Conservation (phyloP, 2,329 filamentous ascomycete species). For the Aureobasidium namibiae region DNA sequence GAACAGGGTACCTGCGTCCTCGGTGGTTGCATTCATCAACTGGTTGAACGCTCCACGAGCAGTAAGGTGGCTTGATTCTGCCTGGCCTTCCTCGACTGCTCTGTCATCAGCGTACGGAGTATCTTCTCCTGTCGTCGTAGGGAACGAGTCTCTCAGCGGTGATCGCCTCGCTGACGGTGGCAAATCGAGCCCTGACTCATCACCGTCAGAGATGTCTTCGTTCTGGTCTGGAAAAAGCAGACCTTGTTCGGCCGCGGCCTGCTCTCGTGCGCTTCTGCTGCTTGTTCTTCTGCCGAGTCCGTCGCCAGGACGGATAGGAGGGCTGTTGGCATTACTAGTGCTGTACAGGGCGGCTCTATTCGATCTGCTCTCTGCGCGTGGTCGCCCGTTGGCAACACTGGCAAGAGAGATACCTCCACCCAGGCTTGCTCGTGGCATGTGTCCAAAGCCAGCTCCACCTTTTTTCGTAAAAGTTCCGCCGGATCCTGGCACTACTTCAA, state of each 20-base stretch:
- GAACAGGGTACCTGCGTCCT: slow-evolving; percentile 86
- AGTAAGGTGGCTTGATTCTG: slow-evolving; percentile 39
- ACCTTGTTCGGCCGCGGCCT: slow-evolving; percentile 42
- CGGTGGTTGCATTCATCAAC: slow-evolving; percentile 65
- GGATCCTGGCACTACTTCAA: slow-evolving; percentile 60
- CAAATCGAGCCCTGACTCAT: slow-evolving; percentile 49
- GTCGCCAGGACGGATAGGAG: slow-evolving; percentile 33
- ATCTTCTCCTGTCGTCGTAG: slow-evolving; percentile 16
- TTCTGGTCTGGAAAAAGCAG: slow-evolving; percentile 41
- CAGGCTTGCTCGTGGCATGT: slow-evolving; percentile 53
- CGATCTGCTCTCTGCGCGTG: slow-evolving; percentile 20
- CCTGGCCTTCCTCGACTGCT: slow-evolving; percentile 17
- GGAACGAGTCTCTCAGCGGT: slow-evolving; percentile 21
- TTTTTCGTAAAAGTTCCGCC: slow-evolving; percentile 73
- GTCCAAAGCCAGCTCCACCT: slow-evolving; percentile 67
- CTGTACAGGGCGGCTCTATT: slow-evolving; percentile 52
- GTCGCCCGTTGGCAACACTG: slow-evolving; percentile 33
- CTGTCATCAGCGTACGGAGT: slow-evolving; percentile 4
- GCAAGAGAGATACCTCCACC: slow-evolving; percentile 50
- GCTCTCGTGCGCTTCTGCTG: slow-evolving; percentile 38
- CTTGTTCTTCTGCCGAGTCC: slow-evolving; percentile 45
- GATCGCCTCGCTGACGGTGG: slow-evolving; percentile 47
- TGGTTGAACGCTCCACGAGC: slow-evolving; percentile 71
- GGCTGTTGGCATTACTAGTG: slow-evolving; percentile 48
- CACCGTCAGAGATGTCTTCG: slow-evolving; percentile 41